Conservation (phyloP, 208 protist genomes). For the Dictyostelium gargantuum region DNA sequence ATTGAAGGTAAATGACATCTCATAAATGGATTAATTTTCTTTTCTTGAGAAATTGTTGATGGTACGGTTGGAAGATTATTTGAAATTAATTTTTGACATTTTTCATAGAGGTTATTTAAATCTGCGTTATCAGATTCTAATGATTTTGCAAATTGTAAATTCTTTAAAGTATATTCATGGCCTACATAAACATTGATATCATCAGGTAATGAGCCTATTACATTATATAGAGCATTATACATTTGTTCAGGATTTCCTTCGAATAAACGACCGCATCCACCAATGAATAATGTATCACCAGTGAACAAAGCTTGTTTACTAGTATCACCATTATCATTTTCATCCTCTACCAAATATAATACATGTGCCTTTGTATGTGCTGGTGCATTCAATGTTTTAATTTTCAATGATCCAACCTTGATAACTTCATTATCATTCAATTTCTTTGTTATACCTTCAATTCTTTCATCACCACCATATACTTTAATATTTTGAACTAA, state of each 20-base stretch:
- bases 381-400: neutral
- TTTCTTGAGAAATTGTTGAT: constrained; percentile 68
- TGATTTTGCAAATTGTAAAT: constrained; percentile 72
- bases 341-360: constrained; percentile 40
- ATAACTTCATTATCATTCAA: neutral
- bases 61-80: constrained; percentile 70
- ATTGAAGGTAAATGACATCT: constrained; percentile 20
- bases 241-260: constrained; percentile 86
- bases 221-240: constrained; percentile 60
- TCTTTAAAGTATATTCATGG: constrained; percentile 80
- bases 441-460: constrained; percentile 60
- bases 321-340: constrained; percentile 62
- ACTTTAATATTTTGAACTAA: constrained; percentile 74
- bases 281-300: constrained; percentile 94
- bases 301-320: constrained; percentile 86
- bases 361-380: constrained; percentile 52
- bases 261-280: constrained; percentile 93
- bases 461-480: constrained; percentile 87
- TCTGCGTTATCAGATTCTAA: constrained; percentile 73
- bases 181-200: constrained; percentile 70
- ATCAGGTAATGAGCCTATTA: constrained; percentile 43
- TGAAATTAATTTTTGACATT: constrained; percentile 18
- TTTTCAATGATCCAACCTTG: constrained; percentile 6
- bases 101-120: neutral
- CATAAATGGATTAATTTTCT: constrained; percentile 75